These are phyloP conservation scores for Aspergillus persii DNA, from an alignment of 2,329 filamentous ascomycete species.

Conservation along the genomic window DNA sequence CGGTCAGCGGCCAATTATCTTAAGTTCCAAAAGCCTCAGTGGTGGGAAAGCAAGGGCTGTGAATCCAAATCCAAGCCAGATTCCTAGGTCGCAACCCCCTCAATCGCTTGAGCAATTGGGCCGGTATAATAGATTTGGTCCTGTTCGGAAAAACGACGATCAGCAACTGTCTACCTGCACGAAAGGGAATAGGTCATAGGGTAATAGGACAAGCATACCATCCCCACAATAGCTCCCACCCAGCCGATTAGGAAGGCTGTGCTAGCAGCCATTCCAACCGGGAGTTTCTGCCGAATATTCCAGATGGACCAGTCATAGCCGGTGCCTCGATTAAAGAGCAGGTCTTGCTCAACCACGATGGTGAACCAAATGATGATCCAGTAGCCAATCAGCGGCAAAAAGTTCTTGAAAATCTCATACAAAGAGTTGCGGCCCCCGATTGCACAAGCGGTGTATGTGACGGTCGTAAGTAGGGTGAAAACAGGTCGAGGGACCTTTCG, in stretches of 20 bases:
- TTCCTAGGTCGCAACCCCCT: slow-evolving; percentile 36
- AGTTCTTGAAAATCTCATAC: slow-evolving; percentile 46
- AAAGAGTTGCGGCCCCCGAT: slow-evolving; percentile 45
- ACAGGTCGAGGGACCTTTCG: slow-evolving; percentile 42
- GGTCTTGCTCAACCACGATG: slow-evolving; percentile 43
- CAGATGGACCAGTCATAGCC: slow-evolving; percentile 44
- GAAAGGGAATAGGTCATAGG: background rate
- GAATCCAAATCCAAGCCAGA: slow-evolving; percentile 38
- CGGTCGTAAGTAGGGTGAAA: slow-evolving; percentile 42
- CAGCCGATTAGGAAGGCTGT: slow-evolving; percentile 39
- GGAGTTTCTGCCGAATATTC: slow-evolving; percentile 38
- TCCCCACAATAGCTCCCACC: slow-evolving; percentile 41
- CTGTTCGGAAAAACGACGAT: slow-evolving; percentile 14
- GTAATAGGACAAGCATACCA: slow-evolving; percentile 26
- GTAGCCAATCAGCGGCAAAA: slow-evolving; percentile 48
- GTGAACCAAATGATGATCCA: slow-evolving; percentile 46
- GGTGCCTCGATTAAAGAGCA: slow-evolving; percentile 41
- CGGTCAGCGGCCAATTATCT: slow-evolving; percentile 26
- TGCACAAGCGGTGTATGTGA: slow-evolving; percentile 44
- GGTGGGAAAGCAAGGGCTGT: slow-evolving; percentile 35
- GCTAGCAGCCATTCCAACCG: slow-evolving; percentile 42
- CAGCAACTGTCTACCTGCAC: background rate
- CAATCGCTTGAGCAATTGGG: slow-evolving; percentile 32
- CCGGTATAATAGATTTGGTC: slow-evolving; percentile 41
- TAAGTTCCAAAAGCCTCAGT: slow-evolving; percentile 34